Conservation (phyloP, 805 yeast species). For the Candida boidinii region DNA sequence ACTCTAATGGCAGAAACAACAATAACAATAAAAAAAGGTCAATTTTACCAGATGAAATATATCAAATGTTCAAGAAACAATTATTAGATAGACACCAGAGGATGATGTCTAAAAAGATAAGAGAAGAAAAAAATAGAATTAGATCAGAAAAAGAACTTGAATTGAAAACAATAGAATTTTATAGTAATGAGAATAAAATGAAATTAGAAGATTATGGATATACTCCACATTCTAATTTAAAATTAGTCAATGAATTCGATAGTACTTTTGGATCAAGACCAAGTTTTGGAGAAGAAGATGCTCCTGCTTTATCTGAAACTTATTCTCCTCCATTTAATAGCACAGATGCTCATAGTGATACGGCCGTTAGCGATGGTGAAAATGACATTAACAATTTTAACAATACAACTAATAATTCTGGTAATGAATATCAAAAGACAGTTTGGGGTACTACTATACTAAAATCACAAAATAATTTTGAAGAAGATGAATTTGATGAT, state of each 20-base stretch:
- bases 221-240: slow-evolving; percentile 25
- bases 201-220: slow-evolving; percentile 28
- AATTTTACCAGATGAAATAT: slow-evolving; percentile 33
- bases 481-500: slow-evolving; percentile 37
- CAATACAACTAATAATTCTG: slow-evolving; percentile 3
- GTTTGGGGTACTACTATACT: slow-evolving; percentile 72
- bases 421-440: slow-evolving; percentile 25
- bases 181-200: slow-evolving; percentile 43
- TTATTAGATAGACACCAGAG: slow-evolving; percentile 47
- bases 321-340: slow-evolving; percentile 3
- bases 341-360: too few relatives aligned
- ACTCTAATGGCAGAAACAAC: slow-evolving; percentile 10
- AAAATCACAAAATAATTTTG: slow-evolving; percentile 27
- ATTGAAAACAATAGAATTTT: slow-evolving; percentile 48
- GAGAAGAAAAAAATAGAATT: slow-evolving; percentile 54
- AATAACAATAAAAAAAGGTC: slow-evolving; percentile 9
- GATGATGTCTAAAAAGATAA: slow-evolving; percentile 36
- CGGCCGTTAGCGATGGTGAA: slow-evolving; percentile 2
- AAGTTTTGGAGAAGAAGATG: slow-evolving; percentile 11
- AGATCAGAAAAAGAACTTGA: slow-evolving; percentile 53
- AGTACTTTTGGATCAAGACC: slow-evolving; percentile 28
- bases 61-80: slow-evolving; percentile 42
- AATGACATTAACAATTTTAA: slow-evolving; percentile 5
- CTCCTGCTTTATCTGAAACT: slow-evolving; percentile 9
- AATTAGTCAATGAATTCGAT: slow-evolving; percentile 29